These are phyloP conservation scores for Leucaena leucocephala DNA, from an alignment of 306 rosid species.

Conservation along the genomic window DNA sequence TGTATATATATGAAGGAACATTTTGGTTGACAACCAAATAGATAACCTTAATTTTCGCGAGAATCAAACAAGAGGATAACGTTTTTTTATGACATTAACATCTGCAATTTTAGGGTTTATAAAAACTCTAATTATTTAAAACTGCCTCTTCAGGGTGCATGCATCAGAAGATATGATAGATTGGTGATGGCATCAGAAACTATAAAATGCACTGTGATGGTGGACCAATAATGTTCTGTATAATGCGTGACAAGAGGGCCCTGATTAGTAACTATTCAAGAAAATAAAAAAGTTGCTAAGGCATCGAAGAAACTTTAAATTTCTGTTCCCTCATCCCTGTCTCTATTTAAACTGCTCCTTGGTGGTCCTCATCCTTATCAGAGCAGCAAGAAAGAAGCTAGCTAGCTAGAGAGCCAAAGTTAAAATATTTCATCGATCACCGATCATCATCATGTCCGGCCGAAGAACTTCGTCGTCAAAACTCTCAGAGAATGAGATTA, in stretches of 20 bases:
- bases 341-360: conserved; percentile 32
- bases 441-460: conserved; percentile 36
- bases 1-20: neutral
- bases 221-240: conserved; percentile 52
- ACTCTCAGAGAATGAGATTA: conserved; percentile 42
- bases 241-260: conserved; percentile 35
- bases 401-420: neutral
- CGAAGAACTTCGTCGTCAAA: conserved; percentile 45
- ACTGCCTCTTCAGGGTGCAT: conserved; percentile 16
- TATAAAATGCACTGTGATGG: conserved; percentile 26
- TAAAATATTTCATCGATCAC: neutral
- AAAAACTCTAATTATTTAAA: neutral
- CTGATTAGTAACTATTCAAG: conserved; percentile 36
- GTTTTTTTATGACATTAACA: neutral
- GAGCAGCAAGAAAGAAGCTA: neutral
- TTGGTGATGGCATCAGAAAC: neutral
- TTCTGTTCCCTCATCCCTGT: neutral
- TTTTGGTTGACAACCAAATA: neutral
- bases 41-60: conserved; percentile 28
- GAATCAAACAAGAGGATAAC: conserved; percentile 3
- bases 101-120: neutral
- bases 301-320: conserved; percentile 18
- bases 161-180: conserved; percentile 33
- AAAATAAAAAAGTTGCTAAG: neutral
- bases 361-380: too few species aligned